These are phyloP conservation scores for Leccinum broughii DNA, from an alignment of 768 basidiomycete species.

Conservation along the genomic window DNA sequence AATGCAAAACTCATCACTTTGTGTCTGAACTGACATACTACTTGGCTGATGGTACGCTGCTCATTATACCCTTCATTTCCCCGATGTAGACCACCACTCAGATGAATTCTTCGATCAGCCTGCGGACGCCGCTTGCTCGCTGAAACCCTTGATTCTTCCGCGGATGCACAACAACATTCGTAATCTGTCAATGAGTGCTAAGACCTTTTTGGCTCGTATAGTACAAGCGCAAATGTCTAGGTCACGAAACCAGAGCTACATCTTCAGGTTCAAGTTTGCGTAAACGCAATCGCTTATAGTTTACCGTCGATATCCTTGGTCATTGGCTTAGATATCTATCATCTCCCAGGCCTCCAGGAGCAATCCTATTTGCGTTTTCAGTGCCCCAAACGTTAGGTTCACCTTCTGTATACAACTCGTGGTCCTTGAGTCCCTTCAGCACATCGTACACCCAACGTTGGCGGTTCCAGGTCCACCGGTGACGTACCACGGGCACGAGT, in stretches of 20 bases:
- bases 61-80: background rate
- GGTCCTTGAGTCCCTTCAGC: slow-evolving; percentile 12
- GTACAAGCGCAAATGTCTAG: background rate
- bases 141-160: background rate
- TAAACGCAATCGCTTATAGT: background rate
- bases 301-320: background rate
- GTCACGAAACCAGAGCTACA: background rate
- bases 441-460: slow-evolving; percentile 6
- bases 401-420: slow-evolving; percentile 18
- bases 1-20: no score
- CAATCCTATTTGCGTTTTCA: slow-evolving; percentile 11
- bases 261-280: background rate
- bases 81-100: background rate
- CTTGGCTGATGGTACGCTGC: background rate
- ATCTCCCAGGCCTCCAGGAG: slow-evolving; percentile 29
- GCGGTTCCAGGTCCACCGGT: no score
- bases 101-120: background rate
- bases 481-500: no score
- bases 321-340: slow-evolving; percentile 19
- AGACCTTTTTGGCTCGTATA: background rate
- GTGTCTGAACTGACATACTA: no score
- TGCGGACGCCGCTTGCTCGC: background rate
- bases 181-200: background rate
- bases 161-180: background rate
- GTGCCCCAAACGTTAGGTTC: no score